Base-by-base conservation (phyloP, 2,329 filamentous ascomycete species). In the Phaeosphaeriaceae sp. region DNA sequence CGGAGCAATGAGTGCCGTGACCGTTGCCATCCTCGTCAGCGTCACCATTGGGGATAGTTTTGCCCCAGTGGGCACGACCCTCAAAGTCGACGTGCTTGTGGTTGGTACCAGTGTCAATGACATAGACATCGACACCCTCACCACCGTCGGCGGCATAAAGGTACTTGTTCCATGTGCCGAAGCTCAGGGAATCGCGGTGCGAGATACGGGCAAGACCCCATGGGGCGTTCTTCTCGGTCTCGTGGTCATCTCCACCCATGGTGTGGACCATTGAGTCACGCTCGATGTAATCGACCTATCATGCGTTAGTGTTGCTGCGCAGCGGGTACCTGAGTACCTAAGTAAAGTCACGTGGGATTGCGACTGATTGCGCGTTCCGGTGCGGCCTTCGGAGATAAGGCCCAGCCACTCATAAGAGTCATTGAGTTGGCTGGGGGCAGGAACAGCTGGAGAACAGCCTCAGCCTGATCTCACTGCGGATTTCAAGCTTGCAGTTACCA, bases 141-240 rank as follows among this genome's bases (percentile, higher is more conserved):
- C 94, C 94, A 72, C 89, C 93, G 46, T 95, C 88, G 48, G 84
- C 82, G 48, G 92, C 84, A 76, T 94, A 99, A 30, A 97, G 84
- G 82, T 99, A 99, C 81, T 97, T 97, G 85, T 97, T 97, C 81
- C 94, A 97, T 75, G 86, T 92, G 66, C 89, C 88, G 73, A 99
- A 97, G 74, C 84, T 88, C 62, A 99, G 83, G 58, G 83, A 82
- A 60, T 94, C 83, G 64, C 94, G 90, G 82, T 99, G 94, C 28
- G 94, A 99, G 79, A 99, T 90, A 86, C 94, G 91, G 64, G 95
- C 94, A 60, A 99, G 84, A 80, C 95, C 94, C 94, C 95, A 99
- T n/a, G 94, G 94, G 58, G 95, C 90, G 75, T 90, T 88, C 82
- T 91, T 94, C 85, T 99, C 91, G 6, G 85, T 81, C 71, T 88